Base-by-base conservation (phyloP, 1,284 basidiomycete species). In the Xerocomus amazonicus region DNA sequence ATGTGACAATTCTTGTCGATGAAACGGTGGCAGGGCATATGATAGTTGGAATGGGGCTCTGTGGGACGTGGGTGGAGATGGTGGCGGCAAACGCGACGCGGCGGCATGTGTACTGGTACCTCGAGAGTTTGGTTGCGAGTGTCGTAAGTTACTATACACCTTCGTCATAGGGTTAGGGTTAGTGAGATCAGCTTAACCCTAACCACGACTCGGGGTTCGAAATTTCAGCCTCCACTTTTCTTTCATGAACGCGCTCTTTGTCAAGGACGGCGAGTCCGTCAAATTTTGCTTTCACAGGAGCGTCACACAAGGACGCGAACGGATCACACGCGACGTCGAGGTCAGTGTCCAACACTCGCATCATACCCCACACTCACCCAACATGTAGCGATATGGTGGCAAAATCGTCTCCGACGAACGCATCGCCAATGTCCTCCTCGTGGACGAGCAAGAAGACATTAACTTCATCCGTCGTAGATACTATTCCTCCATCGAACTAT, bases 1-100 rank as follows among this genome's bases (percentile, higher is more conserved):
- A 73, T 27, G 79, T 87, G 56, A 74, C 70, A 7, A 61, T 85
- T 6, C 68, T 84, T 31, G 66, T 84, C n/a, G 71, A 76, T 16
- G 70, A 70, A 1, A 59, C 59, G n/a, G 61, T 67, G 2, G 66
- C 72, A 6, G 70, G 70, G 17, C 59, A 70, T 34, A 51, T 85
- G 38, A 56, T 60, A 9, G 55, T 74, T 3, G 81, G 81, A 0
- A 77, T 87, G 75, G 66, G 64, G 2, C 37, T 69, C 7, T 56
- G 49, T 36, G 84, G 75, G 27, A 78, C 76, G 17, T 86, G 79
- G 75, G 74, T 85, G 4, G 80, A 85, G 62, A 77, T 71, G 19
- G 68, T 76, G n/a, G 66, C 60, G 4, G 56, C 17, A 63, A 14
- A 0, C 23, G 37, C 9, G 52, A 61, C 26, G 47, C 6, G 51